Evolutionary conservation across 306 rosid genomes (phyloP), one percentile per base, ranked within the genome.

Genomic region (Sphenostylis stenocarpa): DNA sequence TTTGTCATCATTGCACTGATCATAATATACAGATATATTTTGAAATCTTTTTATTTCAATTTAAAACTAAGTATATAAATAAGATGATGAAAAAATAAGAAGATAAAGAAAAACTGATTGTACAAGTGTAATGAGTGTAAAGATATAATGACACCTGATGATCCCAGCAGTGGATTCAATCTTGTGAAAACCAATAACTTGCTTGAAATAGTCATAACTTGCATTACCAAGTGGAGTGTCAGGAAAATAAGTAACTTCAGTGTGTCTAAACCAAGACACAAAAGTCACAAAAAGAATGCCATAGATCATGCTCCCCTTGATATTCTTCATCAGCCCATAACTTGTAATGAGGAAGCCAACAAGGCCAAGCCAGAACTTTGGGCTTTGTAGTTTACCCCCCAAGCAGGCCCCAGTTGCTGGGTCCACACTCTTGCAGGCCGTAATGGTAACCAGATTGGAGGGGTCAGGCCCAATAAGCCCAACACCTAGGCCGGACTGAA

Each of bases 291-390:
- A 88, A 8, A 91, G 38, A 71, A 95, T 92, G 5, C 99, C 98
- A 76, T 89, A 92, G 10, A 95, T 91, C 98, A 91, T 95, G 72
- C 97, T 87, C 1, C 99, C 98, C 38, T 92, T 95, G 0, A 90
- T 12, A 31, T 86, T 88, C 75, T 88, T 95, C 91, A 76, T 91
- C 33, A 91, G 55, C 20, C 98, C 97, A 68, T 81, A 92, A 5
- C 86, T 70, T 3, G 94, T 91, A 1, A 95, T 83, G 6, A 88
- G 39, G 58, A 95, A 85, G 2, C 99, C 99, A 8, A 79, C 80
- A 16, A 81, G 43, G 4, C 97, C 97, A 47, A 95, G 80, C 98
- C 98, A 95, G 67, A 92, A 86, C 12, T 81, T 92, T 11, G 96
- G 90, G 88, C 77, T 89, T 57, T 79, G 82, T 87, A 95, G 75